Base-by-base conservation (phyloP, 2,329 filamentous ascomycete genomes). In the Aspergillus clavatus region DNA sequence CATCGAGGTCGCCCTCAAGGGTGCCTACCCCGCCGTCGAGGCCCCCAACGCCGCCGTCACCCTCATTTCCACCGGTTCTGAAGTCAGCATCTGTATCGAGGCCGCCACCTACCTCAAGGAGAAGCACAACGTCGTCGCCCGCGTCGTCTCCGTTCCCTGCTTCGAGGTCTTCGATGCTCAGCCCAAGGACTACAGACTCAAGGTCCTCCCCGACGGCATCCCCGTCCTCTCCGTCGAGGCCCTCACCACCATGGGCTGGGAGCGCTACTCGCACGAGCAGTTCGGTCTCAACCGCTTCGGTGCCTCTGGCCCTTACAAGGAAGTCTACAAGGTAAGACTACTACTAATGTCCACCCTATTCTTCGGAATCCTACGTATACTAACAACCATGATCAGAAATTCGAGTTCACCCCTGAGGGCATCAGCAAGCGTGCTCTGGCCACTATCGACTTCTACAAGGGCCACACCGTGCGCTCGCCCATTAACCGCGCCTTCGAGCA, bases 211-310 rank as follows among this genome's bases (percentile, higher is more conserved):
- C 62, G 89, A 96, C 69, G 90, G 90, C 58, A 91, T 96, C 68
- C 91, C 93, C 57, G 82, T 89, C 52, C 72, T 98, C 72, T 94
- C 87, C 45, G 87, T 98, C 59, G 93, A 98, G 80, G 90, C 89
- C 70, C 94, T 95, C 87, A 86, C 81, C 72, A 98, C 93, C 59
- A 84, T 96, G 74, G 93, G 93, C 60, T 98, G 93, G 93, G 90
- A 97, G 82, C 87, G 91, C 73, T 98, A 97, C 78, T 87, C 89
- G 48, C 91, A 98, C 76, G 93, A 98, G 83, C 93, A 98, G 78
- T 98, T 98, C 66, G 93, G 93, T 70, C 83, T 98, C 58, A 98
- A 98, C 86, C 83, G 93, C 70, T 98, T 98, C 73, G 93, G 93
- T 83, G 91, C 91, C 58, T 95, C 88, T 45, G 93, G 91, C 64